Evolutionary conservation across 345 rosid species (phyloP).

Genomic region (Acer saccharum): DNA sequence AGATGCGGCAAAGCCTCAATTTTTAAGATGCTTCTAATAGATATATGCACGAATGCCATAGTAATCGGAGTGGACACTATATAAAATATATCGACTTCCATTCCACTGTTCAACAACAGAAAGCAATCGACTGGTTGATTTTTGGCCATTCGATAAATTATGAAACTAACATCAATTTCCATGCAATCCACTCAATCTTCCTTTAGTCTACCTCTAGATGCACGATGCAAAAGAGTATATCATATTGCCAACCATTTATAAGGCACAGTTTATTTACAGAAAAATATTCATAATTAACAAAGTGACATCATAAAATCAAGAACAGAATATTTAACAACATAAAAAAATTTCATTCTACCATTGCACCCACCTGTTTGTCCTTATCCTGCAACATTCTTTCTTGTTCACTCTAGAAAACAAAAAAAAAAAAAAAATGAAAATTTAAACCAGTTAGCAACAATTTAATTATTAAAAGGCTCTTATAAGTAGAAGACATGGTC

Average conservation of each 20-base stretch:
- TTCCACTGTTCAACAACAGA: not conserved
- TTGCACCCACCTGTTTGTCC: constrained; percentile 45
- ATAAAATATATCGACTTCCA: not conserved
- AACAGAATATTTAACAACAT: not conserved
- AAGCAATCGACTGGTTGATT: not conserved
- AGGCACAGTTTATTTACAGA: not conserved
- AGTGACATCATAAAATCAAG: not conserved
- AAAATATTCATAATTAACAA: not conserved
- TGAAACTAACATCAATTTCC: not conserved
- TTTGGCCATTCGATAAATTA: not conserved
- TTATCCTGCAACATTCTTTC: constrained; percentile 71
- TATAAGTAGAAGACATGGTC: not conserved
- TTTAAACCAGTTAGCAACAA: constrained; percentile 13
- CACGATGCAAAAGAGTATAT: not conserved
- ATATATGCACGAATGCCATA: not conserved
- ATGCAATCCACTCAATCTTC: not conserved
- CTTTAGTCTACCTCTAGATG: not conserved
- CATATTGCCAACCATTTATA: not conserved
- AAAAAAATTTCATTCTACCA: not conserved
- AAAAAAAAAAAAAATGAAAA: constrained; percentile 1
- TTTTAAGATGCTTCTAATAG: not conserved
- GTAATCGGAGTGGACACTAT: not conserved
- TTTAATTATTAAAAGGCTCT: not conserved
- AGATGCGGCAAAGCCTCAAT: not conserved
- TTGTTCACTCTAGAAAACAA: constrained; percentile 61